A percentile compares a stretch with the other conserved stretches of the same genome.
phyloP scores from a whole-genome alignment of 2,329 filamentous ascomycete genomes.

The Aspergillus aculeatus region DNA sequence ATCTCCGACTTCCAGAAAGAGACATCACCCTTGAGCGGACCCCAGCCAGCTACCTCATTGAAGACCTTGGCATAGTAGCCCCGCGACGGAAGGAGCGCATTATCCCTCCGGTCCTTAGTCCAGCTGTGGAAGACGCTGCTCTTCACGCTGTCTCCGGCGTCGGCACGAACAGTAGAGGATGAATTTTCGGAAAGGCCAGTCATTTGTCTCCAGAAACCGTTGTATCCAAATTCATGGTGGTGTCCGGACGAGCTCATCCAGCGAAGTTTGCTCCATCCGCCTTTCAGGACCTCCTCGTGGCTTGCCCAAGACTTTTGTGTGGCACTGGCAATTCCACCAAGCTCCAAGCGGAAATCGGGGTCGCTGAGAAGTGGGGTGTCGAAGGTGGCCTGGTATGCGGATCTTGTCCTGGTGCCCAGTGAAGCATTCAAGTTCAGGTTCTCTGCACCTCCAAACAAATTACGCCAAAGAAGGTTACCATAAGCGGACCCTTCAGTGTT shows the following conservation, averaged over 20 bases:
- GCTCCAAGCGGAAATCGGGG: slow-evolving; percentile 73
- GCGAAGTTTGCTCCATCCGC: slow-evolving; percentile 71
- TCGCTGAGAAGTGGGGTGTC: slow-evolving; percentile 80
- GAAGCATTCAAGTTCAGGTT: slow-evolving; percentile 83
- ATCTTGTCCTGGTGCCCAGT: slow-evolving; percentile 83
- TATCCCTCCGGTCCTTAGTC: slow-evolving; percentile 76
- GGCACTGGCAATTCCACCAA: slow-evolving; percentile 78
- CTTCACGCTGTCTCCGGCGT: slow-evolving; percentile 90
- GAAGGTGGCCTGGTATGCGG: slow-evolving; percentile 84
- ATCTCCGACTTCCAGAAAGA: slow-evolving; percentile 92
- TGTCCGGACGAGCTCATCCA: slow-evolving; percentile 68
- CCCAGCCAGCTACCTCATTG: slow-evolving; percentile 83
- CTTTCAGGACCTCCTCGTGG: slow-evolving; percentile 84
- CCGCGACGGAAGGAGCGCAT: slow-evolving; percentile 75
- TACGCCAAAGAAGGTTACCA: slow-evolving; percentile 80
- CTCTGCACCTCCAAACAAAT: slow-evolving; percentile 93
- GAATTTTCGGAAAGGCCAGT: slow-evolving; percentile 74
- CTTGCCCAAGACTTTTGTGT: slow-evolving; percentile 91
- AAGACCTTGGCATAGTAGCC: slow-evolving; percentile 78
- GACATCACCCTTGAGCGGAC: slow-evolving; percentile 80
- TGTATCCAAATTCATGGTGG: slow-evolving; percentile 76
- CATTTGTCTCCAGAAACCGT: slow-evolving; percentile 81
- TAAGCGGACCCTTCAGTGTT: slow-evolving; percentile 94
- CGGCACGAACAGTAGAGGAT: slow-evolving; percentile 75
- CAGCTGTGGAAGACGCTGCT: slow-evolving; percentile 81